Evolutionary conservation across 768 basidiomycete genomes (phyloP).

Genomic region (Suillus lakei): DNA sequence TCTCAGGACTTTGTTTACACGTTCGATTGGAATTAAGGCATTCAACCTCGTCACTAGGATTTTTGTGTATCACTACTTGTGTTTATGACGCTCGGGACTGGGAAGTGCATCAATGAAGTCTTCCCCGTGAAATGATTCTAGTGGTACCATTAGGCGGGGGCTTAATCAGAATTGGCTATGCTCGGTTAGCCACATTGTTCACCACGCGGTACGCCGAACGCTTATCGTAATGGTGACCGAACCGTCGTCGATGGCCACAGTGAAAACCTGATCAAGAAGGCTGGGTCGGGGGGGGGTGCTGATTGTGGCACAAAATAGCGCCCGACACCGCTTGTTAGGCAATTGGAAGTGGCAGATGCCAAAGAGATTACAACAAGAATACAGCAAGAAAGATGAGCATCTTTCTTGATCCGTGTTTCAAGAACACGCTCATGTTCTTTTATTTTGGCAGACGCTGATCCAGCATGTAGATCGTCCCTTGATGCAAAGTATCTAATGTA

Average conservation of each 20-base stretch:
- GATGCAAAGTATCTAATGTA: neutral
- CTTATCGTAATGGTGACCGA: neutral
- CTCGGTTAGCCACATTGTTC: neutral
- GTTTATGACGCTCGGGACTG: neutral
- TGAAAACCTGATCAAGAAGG: neutral
- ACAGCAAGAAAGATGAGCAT: no score
- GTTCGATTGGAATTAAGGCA: neutral
- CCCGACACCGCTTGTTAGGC: neutral
- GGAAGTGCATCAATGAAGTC: neutral
- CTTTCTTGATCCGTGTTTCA: no score
- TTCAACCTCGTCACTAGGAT: neutral
- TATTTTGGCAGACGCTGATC: neutral
- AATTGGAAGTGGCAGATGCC: neutral
- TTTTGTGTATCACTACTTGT: neutral
- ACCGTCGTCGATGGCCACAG: neutral
- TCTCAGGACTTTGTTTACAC: neutral
- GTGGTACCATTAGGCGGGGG: neutral
- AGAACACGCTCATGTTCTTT: neutral
- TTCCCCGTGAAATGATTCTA: neutral
- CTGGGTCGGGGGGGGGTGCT: neutral
- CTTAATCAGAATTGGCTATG: neutral
- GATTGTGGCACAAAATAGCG: neutral
- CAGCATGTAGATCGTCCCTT: neutral
- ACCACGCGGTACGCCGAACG: neutral
- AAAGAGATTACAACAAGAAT: no score